Evolutionary conservation across 768 basidiomycete genomes (phyloP).

Genomic region (Lanmaoa pseudosensibilis): DNA sequence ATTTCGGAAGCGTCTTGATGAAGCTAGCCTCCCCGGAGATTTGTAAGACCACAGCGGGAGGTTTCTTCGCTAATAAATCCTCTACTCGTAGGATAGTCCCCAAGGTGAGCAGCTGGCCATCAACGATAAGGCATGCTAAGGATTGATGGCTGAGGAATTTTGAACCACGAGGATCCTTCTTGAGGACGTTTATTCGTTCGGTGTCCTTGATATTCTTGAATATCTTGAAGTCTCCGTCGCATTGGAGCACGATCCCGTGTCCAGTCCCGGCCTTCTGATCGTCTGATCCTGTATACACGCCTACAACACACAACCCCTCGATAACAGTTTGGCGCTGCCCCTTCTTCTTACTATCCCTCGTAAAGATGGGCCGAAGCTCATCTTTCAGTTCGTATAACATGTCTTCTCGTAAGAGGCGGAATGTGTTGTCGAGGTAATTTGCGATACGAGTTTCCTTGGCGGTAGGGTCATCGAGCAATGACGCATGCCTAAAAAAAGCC

Average conservation of each 20-base stretch:
- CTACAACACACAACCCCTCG: constrained; percentile 38
- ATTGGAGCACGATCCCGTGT: constrained; percentile 45
- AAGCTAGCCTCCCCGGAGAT: constrained; percentile 45
- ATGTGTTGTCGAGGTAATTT: constrained; percentile 64
- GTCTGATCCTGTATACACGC: constrained; percentile 34
- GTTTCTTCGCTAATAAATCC: constrained; percentile 45
- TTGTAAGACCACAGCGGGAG: constrained; percentile 54
- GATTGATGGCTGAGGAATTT: constrained; percentile 55
- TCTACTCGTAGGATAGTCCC: constrained; percentile 56
- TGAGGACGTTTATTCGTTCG: constrained; percentile 40
- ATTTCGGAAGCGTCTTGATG: constrained; percentile 38
- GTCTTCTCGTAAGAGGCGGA: constrained; percentile 63
- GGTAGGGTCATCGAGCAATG: constrained; percentile 44
- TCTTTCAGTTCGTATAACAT: constrained; percentile 60
- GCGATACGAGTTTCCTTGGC: constrained; percentile 39
- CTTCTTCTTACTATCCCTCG: constrained; percentile 38
- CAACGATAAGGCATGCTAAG: constrained; percentile 50
- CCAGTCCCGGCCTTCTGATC: constrained; percentile 32
- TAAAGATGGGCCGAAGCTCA: constrained; percentile 45
- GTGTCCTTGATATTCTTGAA: constrained; percentile 34
- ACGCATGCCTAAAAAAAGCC: constrained; percentile 50
- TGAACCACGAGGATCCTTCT: constrained; percentile 34
- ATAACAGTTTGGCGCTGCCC: constrained; percentile 39
- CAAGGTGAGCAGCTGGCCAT: constrained; percentile 50
- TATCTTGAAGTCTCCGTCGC: constrained; percentile 37